Percentiles rank a stretch among this genome's conserved stretches.
Evolutionary conservation across 2,329 filamentous ascomycete species (phyloP).

Genomic region (Fusarium hostae): DNA sequence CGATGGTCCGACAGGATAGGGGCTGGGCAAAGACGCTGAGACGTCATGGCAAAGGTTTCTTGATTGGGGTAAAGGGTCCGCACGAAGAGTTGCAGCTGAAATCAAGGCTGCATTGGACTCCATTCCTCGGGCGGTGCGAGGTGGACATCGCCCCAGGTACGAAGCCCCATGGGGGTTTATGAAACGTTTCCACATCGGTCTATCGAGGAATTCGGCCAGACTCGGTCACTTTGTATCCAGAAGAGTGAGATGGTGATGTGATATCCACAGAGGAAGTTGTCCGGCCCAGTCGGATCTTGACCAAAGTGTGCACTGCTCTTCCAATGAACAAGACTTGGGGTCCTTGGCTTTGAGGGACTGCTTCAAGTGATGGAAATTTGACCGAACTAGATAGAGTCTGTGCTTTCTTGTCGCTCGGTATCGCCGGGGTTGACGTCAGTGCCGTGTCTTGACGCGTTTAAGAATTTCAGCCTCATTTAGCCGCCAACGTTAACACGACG

Average conservation of each 20-base stretch:
- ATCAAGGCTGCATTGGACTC: conserved; percentile 22
- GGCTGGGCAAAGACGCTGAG: not conserved
- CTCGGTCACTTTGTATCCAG: not conserved
- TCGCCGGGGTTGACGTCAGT: conserved; percentile 35
- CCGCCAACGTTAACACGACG: conserved; percentile 20
- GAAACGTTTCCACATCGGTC: conserved; percentile 6
- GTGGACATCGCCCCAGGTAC: not conserved
- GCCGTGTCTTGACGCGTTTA: not conserved
- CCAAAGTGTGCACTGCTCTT: conserved; percentile 1
- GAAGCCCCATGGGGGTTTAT: conserved; percentile 26
- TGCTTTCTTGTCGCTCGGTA: conserved; percentile 15
- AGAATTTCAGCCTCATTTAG: conserved; percentile 27
- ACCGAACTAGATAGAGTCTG: conserved; percentile 15
- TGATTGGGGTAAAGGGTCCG: not conserved
- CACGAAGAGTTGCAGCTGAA: not conserved
- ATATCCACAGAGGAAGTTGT: not conserved
- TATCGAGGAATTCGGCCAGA: conserved; percentile 1
- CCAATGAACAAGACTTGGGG: not conserved
- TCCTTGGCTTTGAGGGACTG: conserved; percentile 6
- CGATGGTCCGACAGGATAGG: conserved; percentile 17
- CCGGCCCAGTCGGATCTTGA: conserved; percentile 28
- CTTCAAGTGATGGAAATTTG: conserved; percentile 20
- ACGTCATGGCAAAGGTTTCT: conserved; percentile 17
- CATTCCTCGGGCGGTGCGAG: not conserved
- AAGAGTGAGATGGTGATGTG: not conserved